Percentiles rank a stretch among this genome's conserved stretches.
phyloP scores from a whole-genome alignment of 257 asterid species.

The Scutellaria baicalensis region DNA sequence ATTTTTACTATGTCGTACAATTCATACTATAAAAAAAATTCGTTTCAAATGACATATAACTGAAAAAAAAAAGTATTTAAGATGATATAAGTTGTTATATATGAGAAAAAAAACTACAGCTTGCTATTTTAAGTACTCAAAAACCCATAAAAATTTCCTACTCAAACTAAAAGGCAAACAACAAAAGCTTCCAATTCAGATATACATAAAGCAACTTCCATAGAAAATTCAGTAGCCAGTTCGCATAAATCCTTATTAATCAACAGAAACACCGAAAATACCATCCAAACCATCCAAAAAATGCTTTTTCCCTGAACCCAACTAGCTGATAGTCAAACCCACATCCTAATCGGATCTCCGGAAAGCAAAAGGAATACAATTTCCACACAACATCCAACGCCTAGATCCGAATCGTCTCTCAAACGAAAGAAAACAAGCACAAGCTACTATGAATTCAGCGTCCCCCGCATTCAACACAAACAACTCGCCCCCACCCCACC shows the following conservation, averaged over 20 bases:
- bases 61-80: too few species aligned
- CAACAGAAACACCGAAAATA: background rate
- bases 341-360: background rate
- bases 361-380: background rate
- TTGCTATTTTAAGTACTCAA: background rate
- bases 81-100: background rate
- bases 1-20: background rate
- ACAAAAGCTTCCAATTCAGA: background rate
- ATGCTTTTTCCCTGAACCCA: background rate
- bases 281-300: background rate
- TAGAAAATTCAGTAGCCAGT: background rate
- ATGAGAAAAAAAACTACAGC: background rate
- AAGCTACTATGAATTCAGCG: background rate
- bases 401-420: slow-evolving; percentile 11
- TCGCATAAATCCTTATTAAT: background rate
- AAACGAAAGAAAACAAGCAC: background rate
- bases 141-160: background rate
- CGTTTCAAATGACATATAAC: background rate
- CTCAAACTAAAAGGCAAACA: background rate
- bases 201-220: background rate
- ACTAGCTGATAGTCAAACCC: background rate
- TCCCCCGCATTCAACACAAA: background rate
- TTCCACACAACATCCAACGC: background rate
- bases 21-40: background rate
- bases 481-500: background rate